Conservation (phyloP, 768 basidiomycete species). For the Boletus reticulatus region DNA sequence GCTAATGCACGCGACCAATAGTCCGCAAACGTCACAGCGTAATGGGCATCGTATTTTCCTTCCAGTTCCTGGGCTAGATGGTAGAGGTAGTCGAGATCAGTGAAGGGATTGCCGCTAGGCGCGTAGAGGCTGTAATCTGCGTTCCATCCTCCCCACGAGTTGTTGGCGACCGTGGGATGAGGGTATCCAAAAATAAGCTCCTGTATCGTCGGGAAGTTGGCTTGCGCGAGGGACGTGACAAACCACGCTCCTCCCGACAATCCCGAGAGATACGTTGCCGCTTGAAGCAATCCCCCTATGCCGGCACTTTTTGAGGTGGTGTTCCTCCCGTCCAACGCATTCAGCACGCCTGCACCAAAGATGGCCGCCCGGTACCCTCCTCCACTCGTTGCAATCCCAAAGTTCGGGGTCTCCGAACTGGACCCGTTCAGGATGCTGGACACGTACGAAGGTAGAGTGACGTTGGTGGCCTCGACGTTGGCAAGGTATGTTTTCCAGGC, state of each 20-base stretch:
- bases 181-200: constrained; percentile 35
- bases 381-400: constrained; percentile 53
- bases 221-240: constrained; percentile 38
- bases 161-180: constrained; percentile 9
- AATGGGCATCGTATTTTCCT: constrained; percentile 32
- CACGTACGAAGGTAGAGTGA: constrained; percentile 34
- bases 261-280: constrained; percentile 50
- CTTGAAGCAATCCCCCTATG: constrained; percentile 50
- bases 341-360: constrained; percentile 49
- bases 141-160: constrained; percentile 35
- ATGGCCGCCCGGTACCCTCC: constrained; percentile 56
- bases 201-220: constrained; percentile 38
- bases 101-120: constrained; percentile 18
- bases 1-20: constrained; percentile 24
- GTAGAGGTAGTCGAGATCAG: constrained; percentile 14
- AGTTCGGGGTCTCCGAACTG: constrained; percentile 27
- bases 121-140: constrained; percentile 14
- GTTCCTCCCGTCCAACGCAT: constrained; percentile 48
- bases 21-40: constrained; percentile 29
- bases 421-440: constrained; percentile 24
- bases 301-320: constrained; percentile 38
- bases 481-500: constrained; percentile 41
- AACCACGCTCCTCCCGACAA: constrained; percentile 45
- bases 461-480: constrained; percentile 32
- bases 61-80: constrained; percentile 23